A percentile compares a stretch with the other conserved stretches of the same genome.
Evolutionary conservation across 2,329 filamentous ascomycete genomes (phyloP).

Genomic region (Colletotrichum sp.): DNA sequence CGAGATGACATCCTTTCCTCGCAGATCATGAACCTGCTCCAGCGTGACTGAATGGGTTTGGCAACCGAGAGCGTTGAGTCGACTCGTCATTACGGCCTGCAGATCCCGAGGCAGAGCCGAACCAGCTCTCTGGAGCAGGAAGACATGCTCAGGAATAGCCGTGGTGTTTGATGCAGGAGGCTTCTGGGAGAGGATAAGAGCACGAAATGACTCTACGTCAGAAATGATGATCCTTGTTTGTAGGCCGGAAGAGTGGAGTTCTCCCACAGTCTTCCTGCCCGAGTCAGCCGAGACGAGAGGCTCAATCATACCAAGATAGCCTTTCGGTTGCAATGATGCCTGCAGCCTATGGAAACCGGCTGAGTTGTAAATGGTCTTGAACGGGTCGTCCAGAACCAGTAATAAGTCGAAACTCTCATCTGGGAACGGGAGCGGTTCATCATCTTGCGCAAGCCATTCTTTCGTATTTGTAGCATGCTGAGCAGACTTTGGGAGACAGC

Average conservation of each 20-base stretch:
- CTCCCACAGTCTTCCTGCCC: background rate
- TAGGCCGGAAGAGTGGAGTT: background rate
- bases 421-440: background rate
- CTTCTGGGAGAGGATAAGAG: background rate
- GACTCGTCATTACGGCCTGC: background rate
- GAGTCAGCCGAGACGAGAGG: background rate
- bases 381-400: background rate
- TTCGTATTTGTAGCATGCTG: background rate
- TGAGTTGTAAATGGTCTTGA: background rate
- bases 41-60: background rate
- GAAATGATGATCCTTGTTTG: background rate
- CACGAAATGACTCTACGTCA: background rate
- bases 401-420: background rate
- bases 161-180: background rate
- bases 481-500: background rate
- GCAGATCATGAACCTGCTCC: background rate
- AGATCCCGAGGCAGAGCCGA: background rate
- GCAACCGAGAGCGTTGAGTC: background rate
- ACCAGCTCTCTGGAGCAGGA: background rate
- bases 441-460: background rate
- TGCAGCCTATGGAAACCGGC: background rate
- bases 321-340: background rate
- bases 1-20: slow-evolving; percentile 13
- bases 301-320: background rate
- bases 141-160: background rate